These are phyloP conservation scores for Fusarium burgessii DNA, from an alignment of 2,329 filamentous ascomycete genomes.

Conservation along the genomic window DNA sequence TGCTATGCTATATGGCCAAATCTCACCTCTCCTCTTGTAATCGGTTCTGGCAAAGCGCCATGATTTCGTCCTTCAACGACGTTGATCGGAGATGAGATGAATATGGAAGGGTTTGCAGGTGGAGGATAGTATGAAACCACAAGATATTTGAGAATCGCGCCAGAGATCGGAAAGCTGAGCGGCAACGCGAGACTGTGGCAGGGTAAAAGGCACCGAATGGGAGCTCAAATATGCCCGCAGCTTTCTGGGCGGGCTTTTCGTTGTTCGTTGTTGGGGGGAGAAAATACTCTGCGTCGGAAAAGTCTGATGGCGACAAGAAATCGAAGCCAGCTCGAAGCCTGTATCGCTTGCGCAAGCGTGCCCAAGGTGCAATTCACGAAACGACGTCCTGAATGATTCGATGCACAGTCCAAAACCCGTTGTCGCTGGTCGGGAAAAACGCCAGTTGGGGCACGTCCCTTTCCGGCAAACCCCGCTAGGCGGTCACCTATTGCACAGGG, in stretches of 20 bases:
- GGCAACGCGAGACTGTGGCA: slow-evolving; percentile 5
- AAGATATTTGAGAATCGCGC: slow-evolving; percentile 14
- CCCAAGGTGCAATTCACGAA: slow-evolving; percentile 34
- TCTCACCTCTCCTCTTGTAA: slow-evolving; percentile 87
- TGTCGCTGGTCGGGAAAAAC: slow-evolving; percentile 37
- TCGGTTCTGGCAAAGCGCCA: slow-evolving; percentile 91
- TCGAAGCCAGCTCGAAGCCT: slow-evolving; percentile 25
- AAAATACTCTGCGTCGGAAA: not conserved
- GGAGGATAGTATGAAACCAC: slow-evolving; percentile 12
- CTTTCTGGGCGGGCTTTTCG: not conserved
- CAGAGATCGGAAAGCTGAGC: slow-evolving; percentile 13
- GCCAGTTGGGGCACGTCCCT: slow-evolving; percentile 25
- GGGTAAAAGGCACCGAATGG: not conserved
- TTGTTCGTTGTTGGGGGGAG: not conserved
- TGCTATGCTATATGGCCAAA: not conserved
- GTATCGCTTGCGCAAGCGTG: slow-evolving; percentile 33
- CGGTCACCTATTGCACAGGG: not conserved
- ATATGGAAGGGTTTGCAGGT: slow-evolving; percentile 9
- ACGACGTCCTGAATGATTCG: slow-evolving; percentile 42
- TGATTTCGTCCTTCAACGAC: slow-evolving; percentile 52
- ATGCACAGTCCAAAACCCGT: slow-evolving; percentile 38
- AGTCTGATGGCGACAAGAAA: slow-evolving; percentile 17
- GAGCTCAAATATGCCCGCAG: not conserved
- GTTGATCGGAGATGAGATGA: slow-evolving; percentile 10
- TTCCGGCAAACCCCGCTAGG: slow-evolving; percentile 31